Evolutionary conservation across 2,329 filamentous ascomycete genomes (phyloP), one percentile per base, ranked within the genome.

Genomic region (Cercospora citrullina): DNA sequence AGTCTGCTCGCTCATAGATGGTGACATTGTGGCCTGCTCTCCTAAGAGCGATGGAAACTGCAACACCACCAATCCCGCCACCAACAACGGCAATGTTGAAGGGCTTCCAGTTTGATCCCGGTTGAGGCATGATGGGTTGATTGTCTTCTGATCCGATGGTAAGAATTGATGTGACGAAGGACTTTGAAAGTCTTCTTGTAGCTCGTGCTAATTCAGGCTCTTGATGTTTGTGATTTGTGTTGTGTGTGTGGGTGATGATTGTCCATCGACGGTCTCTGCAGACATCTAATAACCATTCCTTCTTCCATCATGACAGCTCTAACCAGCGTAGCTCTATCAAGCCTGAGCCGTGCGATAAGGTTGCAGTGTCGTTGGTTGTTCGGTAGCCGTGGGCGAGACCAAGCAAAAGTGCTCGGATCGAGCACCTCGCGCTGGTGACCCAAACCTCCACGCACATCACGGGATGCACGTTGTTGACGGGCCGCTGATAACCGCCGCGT

Each of bases 1-100:
- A 91, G 76, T 91, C 87, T 36, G 84, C 83, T 42, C 85, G 85
- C 62, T 76, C 89, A 74, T 91, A 91, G 69, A 91, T 85, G 21
- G 86, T 89, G 2, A 87, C 84, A 4, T 79, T 76, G 75, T 87
- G 85, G 60, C 86, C 86, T 16, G 82, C 81, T 23, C 84, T 82
- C 23, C 85, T 81, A 5, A 88, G 79, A 1, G 85, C 81, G 59
- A 85, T 84, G 0, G 84, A 83, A 2, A 80, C 80, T 16, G 81
- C 81, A 59, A 87, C 77, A 45, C 86, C 86, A 26, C 85, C 86
- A 63, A 86, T 85, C 6, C 85, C 85, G 31, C 84, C 84, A 12
- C 85, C 85, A 42, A 86, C 75, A 2, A 86, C 78, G 42, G 71
- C 74, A 31, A 76, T 70, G 61, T 78, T 78, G 26, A 78, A 72